Conservation (phyloP, 148 eudicot species). For the Cornus controversa region DNA sequence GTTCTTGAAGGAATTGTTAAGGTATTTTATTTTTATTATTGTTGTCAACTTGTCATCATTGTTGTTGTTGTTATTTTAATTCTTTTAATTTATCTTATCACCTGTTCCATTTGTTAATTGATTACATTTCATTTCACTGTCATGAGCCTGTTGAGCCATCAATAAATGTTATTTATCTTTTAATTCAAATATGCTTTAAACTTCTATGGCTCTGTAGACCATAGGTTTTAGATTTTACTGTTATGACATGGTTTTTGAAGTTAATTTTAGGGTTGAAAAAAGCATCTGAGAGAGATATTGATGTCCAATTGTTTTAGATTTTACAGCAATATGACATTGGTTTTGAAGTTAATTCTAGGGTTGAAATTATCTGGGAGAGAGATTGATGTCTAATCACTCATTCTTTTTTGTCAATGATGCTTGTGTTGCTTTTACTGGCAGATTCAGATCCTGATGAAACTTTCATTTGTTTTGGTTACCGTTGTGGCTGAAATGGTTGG, state of each 20-base stretch:
- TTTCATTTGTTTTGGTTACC: not conserved
- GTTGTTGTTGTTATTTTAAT: not conserved
- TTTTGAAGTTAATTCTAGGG: not conserved
- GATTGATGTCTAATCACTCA: not conserved
- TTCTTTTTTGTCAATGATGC: not conserved
- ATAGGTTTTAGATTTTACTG: not conserved
- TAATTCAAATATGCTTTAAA: not conserved
- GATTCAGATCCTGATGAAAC: not conserved
- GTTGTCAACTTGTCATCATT: too few relatives aligned
- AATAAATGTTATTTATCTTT: not conserved
- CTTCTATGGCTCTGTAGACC: not conserved
- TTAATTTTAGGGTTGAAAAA: not conserved
- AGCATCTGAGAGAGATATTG: not conserved
- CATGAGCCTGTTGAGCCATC: not conserved
- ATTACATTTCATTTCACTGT: not conserved
- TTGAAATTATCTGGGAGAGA: conserved; percentile 1
- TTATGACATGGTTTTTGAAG: not conserved
- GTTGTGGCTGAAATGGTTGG: not conserved
- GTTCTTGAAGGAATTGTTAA: conserved; percentile 75
- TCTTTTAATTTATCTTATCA: not conserved
- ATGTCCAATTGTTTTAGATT: not conserved
- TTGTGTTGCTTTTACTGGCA: not conserved
- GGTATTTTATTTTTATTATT: conserved; percentile 31
- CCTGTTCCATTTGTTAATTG: not conserved
- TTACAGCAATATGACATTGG: not conserved